Evolutionary conservation across 169 alveolate species (phyloP).

Genomic region (Plasmodium yoelii): DNA sequence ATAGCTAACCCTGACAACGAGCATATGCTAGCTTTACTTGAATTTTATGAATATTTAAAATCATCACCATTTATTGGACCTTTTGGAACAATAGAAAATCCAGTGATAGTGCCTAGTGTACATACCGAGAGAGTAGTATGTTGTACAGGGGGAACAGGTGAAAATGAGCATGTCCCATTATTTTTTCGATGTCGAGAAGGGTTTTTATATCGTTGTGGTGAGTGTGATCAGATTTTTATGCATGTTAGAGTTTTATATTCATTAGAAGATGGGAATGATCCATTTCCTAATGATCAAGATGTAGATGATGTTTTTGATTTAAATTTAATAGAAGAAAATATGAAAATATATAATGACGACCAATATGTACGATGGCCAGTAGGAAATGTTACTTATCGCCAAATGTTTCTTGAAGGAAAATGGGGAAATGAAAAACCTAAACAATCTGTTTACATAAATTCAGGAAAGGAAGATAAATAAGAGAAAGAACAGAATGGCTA

Average conservation of each 20-base stretch:
- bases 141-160: slow-evolving; percentile 93
- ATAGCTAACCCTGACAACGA: slow-evolving; percentile 87
- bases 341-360: slow-evolving; percentile 88
- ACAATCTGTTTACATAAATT: not conserved
- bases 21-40: slow-evolving; percentile 90
- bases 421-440: slow-evolving; percentile 60
- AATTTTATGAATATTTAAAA: slow-evolving; percentile 90
- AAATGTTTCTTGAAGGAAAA: slow-evolving; percentile 84
- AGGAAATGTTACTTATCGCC: slow-evolving; percentile 87
- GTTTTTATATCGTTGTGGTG: slow-evolving; percentile 92
- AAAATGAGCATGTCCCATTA: slow-evolving; percentile 90
- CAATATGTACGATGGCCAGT: slow-evolving; percentile 89
- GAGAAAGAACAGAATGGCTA: not conserved
- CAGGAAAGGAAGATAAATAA: not conserved
- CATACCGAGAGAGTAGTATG: slow-evolving; percentile 90
- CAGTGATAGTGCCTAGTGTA: slow-evolving; percentile 90
- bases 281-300: slow-evolving; percentile 90
- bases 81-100: slow-evolving; percentile 92
- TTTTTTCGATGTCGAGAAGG: slow-evolving; percentile 92
- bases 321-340: slow-evolving; percentile 88
- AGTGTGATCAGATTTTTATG: slow-evolving; percentile 94
- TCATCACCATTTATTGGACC: slow-evolving; percentile 92
- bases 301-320: slow-evolving; percentile 90
- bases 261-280: slow-evolving; percentile 89
- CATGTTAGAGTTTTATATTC: slow-evolving; percentile 89